Conservation (phyloP, 306 rosid species). For the Trifolium fragiferum region DNA sequence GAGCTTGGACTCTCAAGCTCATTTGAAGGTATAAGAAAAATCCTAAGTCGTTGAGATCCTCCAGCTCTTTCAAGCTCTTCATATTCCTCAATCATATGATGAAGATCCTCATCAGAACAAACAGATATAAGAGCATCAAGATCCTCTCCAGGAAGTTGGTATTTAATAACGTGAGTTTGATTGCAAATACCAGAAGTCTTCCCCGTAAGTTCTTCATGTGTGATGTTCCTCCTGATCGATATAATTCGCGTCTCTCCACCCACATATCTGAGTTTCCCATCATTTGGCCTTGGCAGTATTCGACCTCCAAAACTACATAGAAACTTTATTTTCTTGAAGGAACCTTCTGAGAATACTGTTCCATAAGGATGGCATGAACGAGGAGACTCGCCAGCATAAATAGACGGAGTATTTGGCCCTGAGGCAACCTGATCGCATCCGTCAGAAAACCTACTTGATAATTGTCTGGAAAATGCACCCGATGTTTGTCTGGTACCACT, state of each 20-base stretch:
- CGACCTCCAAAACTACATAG: conserved; percentile 97
- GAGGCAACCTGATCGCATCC: conserved; percentile 46
- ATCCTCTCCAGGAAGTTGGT: conserved; percentile 98
- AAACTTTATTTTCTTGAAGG: conserved; percentile 70
- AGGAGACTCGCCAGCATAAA: conserved; percentile 57
- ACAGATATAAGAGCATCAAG: conserved; percentile 96
- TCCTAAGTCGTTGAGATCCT: conserved; percentile 79
- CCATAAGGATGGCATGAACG: conserved; percentile 55
- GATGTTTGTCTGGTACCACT: conserved; percentile 56
- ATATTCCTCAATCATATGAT: conserved; percentile 88
- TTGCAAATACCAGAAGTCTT: conserved; percentile 75
- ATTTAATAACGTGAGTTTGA: conserved; percentile 77
- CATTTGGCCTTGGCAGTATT: conserved; percentile 83
- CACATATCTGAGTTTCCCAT: conserved; percentile 83
- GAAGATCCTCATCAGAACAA: conserved; percentile 93
- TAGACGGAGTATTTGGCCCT: conserved; percentile 44
- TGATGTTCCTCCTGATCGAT: conserved; percentile 60
- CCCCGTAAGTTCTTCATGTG: conserved; percentile 62
- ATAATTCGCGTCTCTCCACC: conserved; percentile 93
- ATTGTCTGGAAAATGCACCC: conserved; percentile 48
- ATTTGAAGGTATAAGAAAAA: conserved; percentile 76
- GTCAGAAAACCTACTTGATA: conserved; percentile 50
- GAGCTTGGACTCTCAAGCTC: conserved; percentile 73
- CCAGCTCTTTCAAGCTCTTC: conserved; percentile 75
- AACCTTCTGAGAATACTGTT: conserved; percentile 52